Evolutionary conservation across 2,329 filamentous ascomycete species (phyloP), one percentile per base, ranked within the genome.

Genomic region (Penicillium sp.): DNA sequence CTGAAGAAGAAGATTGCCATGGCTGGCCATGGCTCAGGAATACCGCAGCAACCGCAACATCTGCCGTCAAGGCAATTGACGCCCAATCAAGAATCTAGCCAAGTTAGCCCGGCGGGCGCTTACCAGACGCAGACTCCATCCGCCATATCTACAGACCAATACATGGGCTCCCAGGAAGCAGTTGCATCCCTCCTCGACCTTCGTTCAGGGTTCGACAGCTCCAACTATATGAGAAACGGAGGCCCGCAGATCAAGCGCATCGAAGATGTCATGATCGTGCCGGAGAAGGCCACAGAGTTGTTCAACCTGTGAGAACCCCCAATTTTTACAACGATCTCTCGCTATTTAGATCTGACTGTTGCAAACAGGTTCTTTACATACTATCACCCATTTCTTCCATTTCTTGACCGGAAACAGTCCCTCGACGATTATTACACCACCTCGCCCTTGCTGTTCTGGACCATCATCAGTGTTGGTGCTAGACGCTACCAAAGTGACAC

Each of bases 401-500:
- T 86, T 52, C 73, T 86, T 32, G 79, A 83, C 49, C 72, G 72
- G 28, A 64, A 74, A 6, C 69, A 73, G 48, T 66, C 72, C 7
- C 75, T 80, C 3, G 77, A 83, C 22, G 74, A 79, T 40, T 83
- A 80, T 61, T 78, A 78, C 53, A 72, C 73, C 11, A 69, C 76
- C 27, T 81, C 78, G 35, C 79, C 78, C n/a, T 67, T 86, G 5
- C 72, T 85, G n/a, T 84, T 84, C 64, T 86, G 82, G 82, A 80
- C 80, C 22, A 80, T 85, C 39, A 72, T 85, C 36, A 77, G 77
- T 29, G 75, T 84, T 31, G 81, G 81, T 9, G 77, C 80, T 28
- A 77, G 82, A 29, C 77, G 81, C 40, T 84, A 78, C 51, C 73
- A 74, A 14, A 62, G 69, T 6, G 79, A 83, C 50, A 69, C 75